Evolutionary conservation across 129 eudicot species (phyloP), one percentile per base, ranked within the genome.

Genomic region (Ambrosia artemisiifolia): DNA sequence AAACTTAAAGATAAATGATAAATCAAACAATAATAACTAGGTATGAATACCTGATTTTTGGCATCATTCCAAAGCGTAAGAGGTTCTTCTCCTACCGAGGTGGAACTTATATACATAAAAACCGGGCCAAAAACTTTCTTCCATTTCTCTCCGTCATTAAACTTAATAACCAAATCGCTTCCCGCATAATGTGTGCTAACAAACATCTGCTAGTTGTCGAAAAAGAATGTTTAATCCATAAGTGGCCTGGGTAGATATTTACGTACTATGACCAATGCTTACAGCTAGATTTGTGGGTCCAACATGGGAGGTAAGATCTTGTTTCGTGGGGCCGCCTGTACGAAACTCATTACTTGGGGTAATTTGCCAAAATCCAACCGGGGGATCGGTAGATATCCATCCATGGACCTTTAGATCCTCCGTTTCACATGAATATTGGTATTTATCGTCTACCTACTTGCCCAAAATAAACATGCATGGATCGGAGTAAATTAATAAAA

Each of bases 41-140:
- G 16, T 33, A 4, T 6, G 11, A 47, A 70, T 63, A 87, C 91
- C 88, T 81, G 85, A 20, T 44, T 51, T 42, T 87, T 87, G 60
- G 92, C 92, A 59, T 87, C 88, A 4, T 93, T 82, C 98, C 96
- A 89, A 5, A 93, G 85, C 1, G 76, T 63, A 20, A 76, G 77
- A 70, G 90, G 82, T 75, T 85, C 86, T 32, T 83, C 59, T 59
- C 75, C 77, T 11, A 48, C 54, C 16, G 77, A 55, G 35, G 47
- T 76, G 3, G 88, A 75, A 71, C 87, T 89, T 5, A 93, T 68
- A 75, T 85, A 85, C 67, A 87, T 80, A 74, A 85, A 93, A 78
- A 89, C 90, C 0, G 98, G 98, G 16, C 98, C 98, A 42, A 89
- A 92, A 36, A 89, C 92, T 81, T 85, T 92, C 85, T 87, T 92